Base-by-base conservation (phyloP, 2,329 filamentous ascomycete species). In the Diaporthe amygdali region DNA sequence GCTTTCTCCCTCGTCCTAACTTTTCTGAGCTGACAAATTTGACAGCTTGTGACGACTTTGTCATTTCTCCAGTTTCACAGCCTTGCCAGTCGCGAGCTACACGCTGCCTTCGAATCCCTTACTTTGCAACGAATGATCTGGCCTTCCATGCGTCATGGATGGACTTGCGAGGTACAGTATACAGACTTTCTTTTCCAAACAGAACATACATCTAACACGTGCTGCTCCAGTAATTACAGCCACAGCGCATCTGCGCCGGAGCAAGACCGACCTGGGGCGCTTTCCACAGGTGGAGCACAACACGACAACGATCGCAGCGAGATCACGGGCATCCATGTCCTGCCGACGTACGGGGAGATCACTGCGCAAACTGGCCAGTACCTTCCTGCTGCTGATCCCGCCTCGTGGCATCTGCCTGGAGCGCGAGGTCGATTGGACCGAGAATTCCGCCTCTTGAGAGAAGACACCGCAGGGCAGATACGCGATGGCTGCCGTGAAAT, bases 381-480 rank as follows among this genome's bases (percentile, higher is more conserved):
- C 70, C 77, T 86, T 7, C 81, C 80, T 0, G 78, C 75, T 3
- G 82, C 76, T 3, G 81, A 87, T 74, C 75, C 82, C 2, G 75
- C 77, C 0, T 77, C 78, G 9, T 82, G 81, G 70, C 83, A 87
- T 74, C 76, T 82, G 17, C 74, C 77, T 2, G 84, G 85, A 1
- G 81, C 86, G 14, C 77, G 76, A 5, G 86, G 87, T 2, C 82
- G 87, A 0, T 76, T 90, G 0, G 88, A 90, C 76, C 81, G 84
- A 68, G 84, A 89, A 66, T 90, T 90, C 56, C 84, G 88, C 17
- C 82, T 90, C 1, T 76, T 90, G 1, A 82, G 88, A 2, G 86
- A 90, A 76, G 87, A 90, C 72, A 88, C 84, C 0, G 79, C 89
- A 2, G 86, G 86, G 0, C 84, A 88, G 70, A 78, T 90, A 3